phyloP scores from a whole-genome alignment of 2,329 filamentous ascomycete genomes.

The Aspergillus spinulosporus region DNA sequence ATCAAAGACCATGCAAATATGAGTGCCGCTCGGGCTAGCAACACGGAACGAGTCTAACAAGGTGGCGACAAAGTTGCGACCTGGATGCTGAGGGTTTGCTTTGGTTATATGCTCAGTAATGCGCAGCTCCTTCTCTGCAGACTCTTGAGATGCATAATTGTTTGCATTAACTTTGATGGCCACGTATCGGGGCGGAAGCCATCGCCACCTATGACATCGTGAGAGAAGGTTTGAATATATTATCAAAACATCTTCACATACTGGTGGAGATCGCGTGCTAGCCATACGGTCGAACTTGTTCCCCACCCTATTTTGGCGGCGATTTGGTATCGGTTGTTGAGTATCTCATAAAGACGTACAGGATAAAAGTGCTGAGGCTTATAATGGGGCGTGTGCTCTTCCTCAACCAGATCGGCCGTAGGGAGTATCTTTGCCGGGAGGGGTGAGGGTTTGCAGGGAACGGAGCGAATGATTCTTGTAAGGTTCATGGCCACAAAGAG shows the following conservation, averaged over 20 bases:
- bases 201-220: conserved; percentile 25
- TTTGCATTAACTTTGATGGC: conserved; percentile 38
- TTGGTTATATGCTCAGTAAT: conserved; percentile 34
- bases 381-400: conserved; percentile 20
- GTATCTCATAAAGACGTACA: conserved; percentile 20
- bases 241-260: conserved; percentile 16
- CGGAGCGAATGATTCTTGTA: conserved; percentile 13
- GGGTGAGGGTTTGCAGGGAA: conserved; percentile 9
- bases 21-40: conserved; percentile 28
- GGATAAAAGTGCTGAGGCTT: conserved; percentile 21
- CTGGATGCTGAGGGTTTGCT: conserved; percentile 31
- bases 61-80: conserved; percentile 33
- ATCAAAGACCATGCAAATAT: conserved; percentile 40
- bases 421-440: conserved; percentile 13
- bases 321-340: conserved; percentile 40
- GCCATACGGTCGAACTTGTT: conserved; percentile 44
- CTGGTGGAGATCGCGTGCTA: conserved; percentile 34
- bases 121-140: conserved; percentile 31
- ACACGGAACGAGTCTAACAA: conserved; percentile 38
- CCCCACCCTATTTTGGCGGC: conserved; percentile 44
- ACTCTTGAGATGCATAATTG: conserved; percentile 24
- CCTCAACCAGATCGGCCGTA: conserved; percentile 12
- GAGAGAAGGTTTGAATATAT: conserved; percentile 9
- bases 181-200: conserved; percentile 31
- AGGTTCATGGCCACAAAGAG: conserved; percentile 6